Evolutionary conservation across 345 rosid genomes (phyloP).

Genomic region (Theobroma cacao): DNA sequence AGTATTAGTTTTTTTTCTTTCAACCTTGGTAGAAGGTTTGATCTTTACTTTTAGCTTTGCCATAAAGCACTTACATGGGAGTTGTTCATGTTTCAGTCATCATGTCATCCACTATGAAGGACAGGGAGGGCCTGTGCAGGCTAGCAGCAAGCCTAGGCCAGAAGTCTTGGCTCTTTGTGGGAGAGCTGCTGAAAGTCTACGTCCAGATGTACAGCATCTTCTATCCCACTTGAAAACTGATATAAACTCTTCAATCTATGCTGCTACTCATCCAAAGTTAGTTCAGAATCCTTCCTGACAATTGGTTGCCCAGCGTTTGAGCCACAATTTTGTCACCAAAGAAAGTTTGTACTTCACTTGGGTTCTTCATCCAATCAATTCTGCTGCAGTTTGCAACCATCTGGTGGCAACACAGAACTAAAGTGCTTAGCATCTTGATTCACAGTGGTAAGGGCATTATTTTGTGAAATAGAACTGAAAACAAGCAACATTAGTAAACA

Average conservation of each 20-base stretch:
- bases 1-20: conserved; percentile 24
- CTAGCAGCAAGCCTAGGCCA: conserved; percentile 78
- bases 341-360: neutral
- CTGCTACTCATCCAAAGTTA: conserved; percentile 81
- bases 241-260: conserved; percentile 67
- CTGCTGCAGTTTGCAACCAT: neutral
- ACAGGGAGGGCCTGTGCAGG: conserved; percentile 90
- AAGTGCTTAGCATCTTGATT: neutral
- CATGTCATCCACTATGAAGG: conserved; percentile 93
- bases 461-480: no score
- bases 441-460: neutral
- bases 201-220: conserved; percentile 83
- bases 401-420: neutral
- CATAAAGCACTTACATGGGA: neutral
- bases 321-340: neutral
- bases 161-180: conserved; percentile 71
- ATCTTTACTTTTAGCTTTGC: neutral
- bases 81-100: conserved; percentile 45
- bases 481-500: neutral
- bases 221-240: conserved; percentile 84
- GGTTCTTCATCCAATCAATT: neutral
- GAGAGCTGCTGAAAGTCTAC: conserved; percentile 64
- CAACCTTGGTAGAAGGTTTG: conserved; percentile 1
- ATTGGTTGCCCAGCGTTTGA: neutral
- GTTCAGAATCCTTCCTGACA: conserved; percentile 38